Conservation (phyloP, 768 basidiomycete species). For the Austroboletus eburneus region DNA sequence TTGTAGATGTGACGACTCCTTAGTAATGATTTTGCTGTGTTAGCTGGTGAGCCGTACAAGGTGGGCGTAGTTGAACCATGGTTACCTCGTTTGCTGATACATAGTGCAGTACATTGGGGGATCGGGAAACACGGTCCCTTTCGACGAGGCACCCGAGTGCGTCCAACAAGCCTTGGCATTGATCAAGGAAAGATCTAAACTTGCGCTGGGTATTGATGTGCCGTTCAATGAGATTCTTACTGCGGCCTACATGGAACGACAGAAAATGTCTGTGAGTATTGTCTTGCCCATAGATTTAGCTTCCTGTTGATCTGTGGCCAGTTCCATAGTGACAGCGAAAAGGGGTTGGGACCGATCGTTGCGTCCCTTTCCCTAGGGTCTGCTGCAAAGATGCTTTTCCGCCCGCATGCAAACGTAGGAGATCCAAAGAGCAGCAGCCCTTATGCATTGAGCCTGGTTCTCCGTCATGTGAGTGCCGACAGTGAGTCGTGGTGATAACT, state of each 20-base stretch:
- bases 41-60: constrained; percentile 80
- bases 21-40: constrained; percentile 1
- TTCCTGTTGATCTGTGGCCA: constrained; percentile 25
- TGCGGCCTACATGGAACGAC: constrained; percentile 81
- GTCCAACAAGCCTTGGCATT: constrained; percentile 55
- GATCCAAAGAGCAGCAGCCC: constrained; percentile 21
- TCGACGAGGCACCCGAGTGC: constrained; percentile 52
- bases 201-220: constrained; percentile 38
- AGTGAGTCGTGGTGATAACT: not conserved
- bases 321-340: constrained; percentile 81
- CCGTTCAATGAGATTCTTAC: constrained; percentile 77
- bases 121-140: constrained; percentile 67
- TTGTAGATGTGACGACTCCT: not conserved
- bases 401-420: constrained; percentile 41
- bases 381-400: constrained; percentile 77
- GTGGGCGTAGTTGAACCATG: constrained; percentile 32
- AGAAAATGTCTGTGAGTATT: constrained; percentile 70
- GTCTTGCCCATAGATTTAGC: not conserved
- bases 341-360: constrained; percentile 65
- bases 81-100: constrained; percentile 6
- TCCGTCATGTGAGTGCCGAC: constrained; percentile 55
- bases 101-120: constrained; percentile 67
- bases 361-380: constrained; percentile 77
- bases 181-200: constrained; percentile 51
- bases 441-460: constrained; percentile 49